phyloP scores from a whole-genome alignment of 352 stramenopile genomes.

The Globisporangium cederbergense region DNA sequence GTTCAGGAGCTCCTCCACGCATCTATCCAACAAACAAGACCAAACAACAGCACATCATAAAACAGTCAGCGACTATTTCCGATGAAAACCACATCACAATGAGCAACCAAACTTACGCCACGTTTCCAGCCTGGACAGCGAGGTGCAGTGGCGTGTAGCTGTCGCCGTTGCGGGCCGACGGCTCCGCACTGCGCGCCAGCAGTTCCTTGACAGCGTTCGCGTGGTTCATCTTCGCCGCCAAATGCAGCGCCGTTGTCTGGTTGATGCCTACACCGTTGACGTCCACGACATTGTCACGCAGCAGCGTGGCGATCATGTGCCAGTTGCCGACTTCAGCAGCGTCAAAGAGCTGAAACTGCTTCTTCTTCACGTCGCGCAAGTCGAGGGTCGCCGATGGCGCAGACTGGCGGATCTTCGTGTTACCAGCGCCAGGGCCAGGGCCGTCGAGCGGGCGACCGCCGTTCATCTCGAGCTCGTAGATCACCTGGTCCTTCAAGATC shows the following conservation, averaged over 20 bases:
- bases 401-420: constrained; percentile 39
- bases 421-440: constrained; percentile 15
- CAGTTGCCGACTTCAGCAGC: constrained; percentile 81
- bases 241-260: constrained; percentile 77
- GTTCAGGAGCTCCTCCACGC: constrained; percentile 70
- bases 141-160: constrained; percentile 82
- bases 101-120: constrained; percentile 32
- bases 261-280: constrained; percentile 87
- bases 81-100: background rate
- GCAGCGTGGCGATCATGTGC: constrained; percentile 74
- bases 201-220: constrained; percentile 73
- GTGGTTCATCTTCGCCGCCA: constrained; percentile 76
- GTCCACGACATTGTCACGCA: constrained; percentile 83
- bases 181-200: constrained; percentile 61
- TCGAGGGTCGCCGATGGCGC: constrained; percentile 83
- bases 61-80: background rate
- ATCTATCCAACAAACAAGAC: constrained; percentile 25
- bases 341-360: constrained; percentile 88
- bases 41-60: background rate
- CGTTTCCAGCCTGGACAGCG: constrained; percentile 64
- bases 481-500: constrained; percentile 80
- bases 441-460: constrained; percentile 33
- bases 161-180: constrained; percentile 64
- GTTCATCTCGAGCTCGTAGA: constrained; percentile 80
- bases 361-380: constrained; percentile 84